Evolutionary conservation across 306 rosid genomes (phyloP).

Genomic region (Crotalaria pallida): DNA sequence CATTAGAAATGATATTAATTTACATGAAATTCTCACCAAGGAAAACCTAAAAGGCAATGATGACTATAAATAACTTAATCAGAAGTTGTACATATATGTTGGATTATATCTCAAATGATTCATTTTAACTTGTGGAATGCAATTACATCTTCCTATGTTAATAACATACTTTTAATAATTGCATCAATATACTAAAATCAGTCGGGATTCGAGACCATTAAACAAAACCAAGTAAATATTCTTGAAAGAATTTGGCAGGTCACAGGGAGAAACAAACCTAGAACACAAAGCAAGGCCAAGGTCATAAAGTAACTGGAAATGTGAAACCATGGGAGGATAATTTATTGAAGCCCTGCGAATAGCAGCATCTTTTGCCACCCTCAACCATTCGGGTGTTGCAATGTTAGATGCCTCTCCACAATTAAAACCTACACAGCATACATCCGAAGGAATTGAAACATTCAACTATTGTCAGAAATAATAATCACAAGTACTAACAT

Average conservation of each 20-base stretch:
- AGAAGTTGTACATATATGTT: too few relatives aligned
- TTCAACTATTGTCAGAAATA: slow-evolving; percentile 11
- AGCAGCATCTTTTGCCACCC: slow-evolving; percentile 96
- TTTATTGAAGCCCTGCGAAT: slow-evolving; percentile 95
- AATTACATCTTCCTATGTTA: too few relatives aligned
- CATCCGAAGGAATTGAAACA: slow-evolving; percentile 28
- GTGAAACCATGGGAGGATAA: slow-evolving; percentile 98
- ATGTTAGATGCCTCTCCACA: slow-evolving; percentile 98
- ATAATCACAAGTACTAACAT: background rate
- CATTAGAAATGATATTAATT: slow-evolving; percentile 16
- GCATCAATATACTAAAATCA: background rate
- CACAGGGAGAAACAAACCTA: slow-evolving; percentile 49
- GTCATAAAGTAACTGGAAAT: slow-evolving; percentile 95
- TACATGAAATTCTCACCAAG: background rate
- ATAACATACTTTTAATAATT: background rate
- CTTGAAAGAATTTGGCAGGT: too few relatives aligned
- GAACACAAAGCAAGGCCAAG: slow-evolving; percentile 88
- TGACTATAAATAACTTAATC: background rate
- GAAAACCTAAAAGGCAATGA: background rate
- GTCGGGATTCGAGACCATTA: too few relatives aligned
- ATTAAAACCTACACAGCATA: slow-evolving; percentile 68
- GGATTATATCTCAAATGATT: too few relatives aligned
- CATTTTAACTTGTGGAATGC: too few relatives aligned
- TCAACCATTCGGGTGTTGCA: slow-evolving; percentile 99
- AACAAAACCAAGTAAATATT: too few relatives aligned